These are phyloP conservation scores for Salmacisia buchloeana DNA, from an alignment of 1,284 basidiomycete species.

Conservation along the genomic window DNA sequence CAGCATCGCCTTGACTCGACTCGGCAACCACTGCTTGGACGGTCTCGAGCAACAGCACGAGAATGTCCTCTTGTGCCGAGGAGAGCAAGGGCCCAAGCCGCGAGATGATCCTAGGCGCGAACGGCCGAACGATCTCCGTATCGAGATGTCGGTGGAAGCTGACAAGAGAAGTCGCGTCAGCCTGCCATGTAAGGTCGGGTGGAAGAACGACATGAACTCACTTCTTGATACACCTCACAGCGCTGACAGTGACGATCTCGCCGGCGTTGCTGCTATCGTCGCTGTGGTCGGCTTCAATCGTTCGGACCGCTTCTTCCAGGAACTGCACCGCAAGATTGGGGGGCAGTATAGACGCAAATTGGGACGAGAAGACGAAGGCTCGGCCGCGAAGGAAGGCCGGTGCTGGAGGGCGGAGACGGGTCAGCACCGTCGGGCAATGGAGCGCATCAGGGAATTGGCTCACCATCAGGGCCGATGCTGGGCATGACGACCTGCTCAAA, in stretches of 20 bases:
- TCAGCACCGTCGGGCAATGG: background rate
- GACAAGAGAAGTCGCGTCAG: conserved; percentile 55
- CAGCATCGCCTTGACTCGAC: conserved; percentile 42
- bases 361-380: conserved; percentile 87
- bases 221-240: conserved; percentile 57
- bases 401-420: background rate
- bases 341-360: conserved; percentile 72
- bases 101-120: conserved; percentile 70
- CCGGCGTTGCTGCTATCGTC: conserved; percentile 55
- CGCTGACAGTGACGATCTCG: conserved; percentile 84
- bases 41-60: conserved; percentile 83
- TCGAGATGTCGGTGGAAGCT: conserved; percentile 56
- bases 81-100: conserved; percentile 77
- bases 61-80: conserved; percentile 74
- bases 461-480: conserved; percentile 64
- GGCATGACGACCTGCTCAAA: conserved; percentile 74
- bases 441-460: conserved; percentile 22
- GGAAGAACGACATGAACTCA: background rate
- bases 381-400: conserved; percentile 83
- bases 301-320: conserved; percentile 74
- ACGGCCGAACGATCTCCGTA: conserved; percentile 59
- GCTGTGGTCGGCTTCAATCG: conserved; percentile 63
- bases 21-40: conserved; percentile 70
- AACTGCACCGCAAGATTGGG: conserved; percentile 60
- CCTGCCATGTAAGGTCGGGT: conserved; percentile 19